A percentile compares a stretch with the other conserved stretches of the same genome.
Evolutionary conservation across 148 eudicot species (phyloP).

Genomic region (Polygonum aviculare): DNA sequence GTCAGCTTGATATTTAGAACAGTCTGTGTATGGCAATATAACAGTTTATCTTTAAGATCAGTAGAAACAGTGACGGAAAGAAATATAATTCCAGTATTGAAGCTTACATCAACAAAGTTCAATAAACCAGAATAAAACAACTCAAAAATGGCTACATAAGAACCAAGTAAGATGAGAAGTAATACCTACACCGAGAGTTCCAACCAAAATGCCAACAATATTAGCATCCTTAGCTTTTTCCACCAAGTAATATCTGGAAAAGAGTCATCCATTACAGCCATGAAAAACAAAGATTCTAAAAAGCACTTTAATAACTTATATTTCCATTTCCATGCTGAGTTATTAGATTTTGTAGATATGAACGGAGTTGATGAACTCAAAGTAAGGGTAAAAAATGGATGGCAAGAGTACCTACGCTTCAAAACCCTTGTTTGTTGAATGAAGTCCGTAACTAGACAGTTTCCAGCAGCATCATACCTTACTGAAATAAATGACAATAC

Average conservation of each 20-base stretch:
- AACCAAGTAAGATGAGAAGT: not conserved
- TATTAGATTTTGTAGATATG: not conserved
- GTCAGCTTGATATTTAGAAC: not conserved
- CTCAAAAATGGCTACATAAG: not conserved
- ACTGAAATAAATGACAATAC: slow-evolving; percentile 45
- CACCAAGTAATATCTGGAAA: slow-evolving; percentile 81
- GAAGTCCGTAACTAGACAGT: slow-evolving; percentile 47
- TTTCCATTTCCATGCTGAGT: not conserved
- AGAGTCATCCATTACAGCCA: not conserved
- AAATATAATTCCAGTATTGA: not conserved
- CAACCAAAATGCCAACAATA: slow-evolving; percentile 87
- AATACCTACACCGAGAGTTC: slow-evolving; percentile 95
- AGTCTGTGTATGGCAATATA: not conserved
- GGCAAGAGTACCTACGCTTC: slow-evolving; percentile 65
- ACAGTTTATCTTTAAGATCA: not conserved
- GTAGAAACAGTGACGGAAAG: not conserved
- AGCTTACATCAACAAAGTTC: not conserved
- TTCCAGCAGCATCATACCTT: slow-evolving; percentile 70
- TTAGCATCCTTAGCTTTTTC: slow-evolving; percentile 98
- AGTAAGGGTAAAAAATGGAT: not conserved
- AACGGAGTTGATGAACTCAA: not conserved
- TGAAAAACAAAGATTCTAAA: not conserved
- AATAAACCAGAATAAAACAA: not conserved
- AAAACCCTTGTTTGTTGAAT: slow-evolving; percentile 69
- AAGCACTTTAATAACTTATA: not conserved